Conservation (phyloP, 352 stramenopile species). For the Phytophthora boehmeriae region DNA sequence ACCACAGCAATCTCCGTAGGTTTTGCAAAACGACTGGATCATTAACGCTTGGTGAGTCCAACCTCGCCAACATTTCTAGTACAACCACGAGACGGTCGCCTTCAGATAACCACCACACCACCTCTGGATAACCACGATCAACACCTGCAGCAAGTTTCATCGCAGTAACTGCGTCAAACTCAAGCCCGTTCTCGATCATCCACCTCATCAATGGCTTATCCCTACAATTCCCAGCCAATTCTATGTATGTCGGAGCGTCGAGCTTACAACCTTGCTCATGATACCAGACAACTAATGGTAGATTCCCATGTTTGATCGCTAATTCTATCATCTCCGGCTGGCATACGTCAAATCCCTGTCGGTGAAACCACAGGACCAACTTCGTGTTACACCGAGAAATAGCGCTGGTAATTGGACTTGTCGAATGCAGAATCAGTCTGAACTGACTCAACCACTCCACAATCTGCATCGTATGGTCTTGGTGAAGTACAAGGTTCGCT, state of each 20-base stretch:
- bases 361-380: conserved; percentile 7
- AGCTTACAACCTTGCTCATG: background rate
- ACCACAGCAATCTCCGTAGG: too few relatives aligned
- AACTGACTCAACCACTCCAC: conserved; percentile 4
- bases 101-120: conserved; percentile 10
- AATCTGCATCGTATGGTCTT: background rate
- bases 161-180: background rate
- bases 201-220: conserved; percentile 2
- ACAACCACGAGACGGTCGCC: background rate
- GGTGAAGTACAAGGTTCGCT: too few relatives aligned
- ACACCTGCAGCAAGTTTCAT: background rate
- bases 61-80: too few relatives aligned
- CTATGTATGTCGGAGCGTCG: background rate
- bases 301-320: conserved; percentile 1
- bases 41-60: too few relatives aligned
- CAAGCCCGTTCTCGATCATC: background rate
- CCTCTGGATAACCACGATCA: background rate
- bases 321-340: conserved; percentile 2
- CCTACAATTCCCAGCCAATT: background rate
- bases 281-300: conserved; percentile 1
- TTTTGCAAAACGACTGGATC: too few relatives aligned
- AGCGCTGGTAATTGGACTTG: conserved; percentile 1
- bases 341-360: background rate
- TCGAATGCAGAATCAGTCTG: conserved; percentile 3
- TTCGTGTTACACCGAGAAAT: background rate